Conservation (phyloP, 2,329 filamentous ascomycete genomes). For the Cladosporium austrohemisphaericum region DNA sequence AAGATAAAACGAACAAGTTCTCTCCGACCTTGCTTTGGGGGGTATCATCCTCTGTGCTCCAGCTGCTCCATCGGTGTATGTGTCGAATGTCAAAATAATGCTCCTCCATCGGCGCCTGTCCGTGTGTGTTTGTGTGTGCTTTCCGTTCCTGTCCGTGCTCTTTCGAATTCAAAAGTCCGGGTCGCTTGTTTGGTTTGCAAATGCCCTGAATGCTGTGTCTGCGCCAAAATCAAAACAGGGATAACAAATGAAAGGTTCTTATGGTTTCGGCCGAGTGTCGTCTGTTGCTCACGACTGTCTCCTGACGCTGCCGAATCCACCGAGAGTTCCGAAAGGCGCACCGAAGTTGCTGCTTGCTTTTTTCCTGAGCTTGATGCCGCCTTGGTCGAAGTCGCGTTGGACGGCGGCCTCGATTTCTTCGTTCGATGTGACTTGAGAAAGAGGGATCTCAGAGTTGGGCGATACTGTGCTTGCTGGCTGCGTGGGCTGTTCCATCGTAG, state of each 20-base stretch:
- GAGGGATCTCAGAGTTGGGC: slow-evolving; percentile 8
- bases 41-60: no score
- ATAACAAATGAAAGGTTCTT: no score
- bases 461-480: slow-evolving; percentile 9
- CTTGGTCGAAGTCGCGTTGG: slow-evolving; percentile 28
- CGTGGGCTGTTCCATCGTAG: slow-evolving; percentile 4
- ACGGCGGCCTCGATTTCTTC: slow-evolving; percentile 19
- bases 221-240: no score
- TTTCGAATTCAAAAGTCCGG: not conserved
- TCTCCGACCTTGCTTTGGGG: no score
- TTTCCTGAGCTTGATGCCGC: slow-evolving; percentile 36
- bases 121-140: not conserved
- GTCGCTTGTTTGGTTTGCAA: not conserved
- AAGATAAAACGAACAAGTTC: no score
- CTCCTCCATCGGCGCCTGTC: slow-evolving; percentile 3
- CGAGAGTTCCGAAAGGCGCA: slow-evolving; percentile 33
- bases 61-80: no score
- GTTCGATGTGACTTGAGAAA: slow-evolving; percentile 10
- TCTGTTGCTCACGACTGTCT: slow-evolving; percentile 21
- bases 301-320: slow-evolving; percentile 27
- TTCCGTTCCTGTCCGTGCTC: no score
- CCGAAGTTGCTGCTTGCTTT: slow-evolving; percentile 36
- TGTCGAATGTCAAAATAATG: no score
- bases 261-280: no score
- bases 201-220: no score